phyloP scores from a whole-genome alignment of 305 asterid genomes.

The Solanum chacoense region DNA sequence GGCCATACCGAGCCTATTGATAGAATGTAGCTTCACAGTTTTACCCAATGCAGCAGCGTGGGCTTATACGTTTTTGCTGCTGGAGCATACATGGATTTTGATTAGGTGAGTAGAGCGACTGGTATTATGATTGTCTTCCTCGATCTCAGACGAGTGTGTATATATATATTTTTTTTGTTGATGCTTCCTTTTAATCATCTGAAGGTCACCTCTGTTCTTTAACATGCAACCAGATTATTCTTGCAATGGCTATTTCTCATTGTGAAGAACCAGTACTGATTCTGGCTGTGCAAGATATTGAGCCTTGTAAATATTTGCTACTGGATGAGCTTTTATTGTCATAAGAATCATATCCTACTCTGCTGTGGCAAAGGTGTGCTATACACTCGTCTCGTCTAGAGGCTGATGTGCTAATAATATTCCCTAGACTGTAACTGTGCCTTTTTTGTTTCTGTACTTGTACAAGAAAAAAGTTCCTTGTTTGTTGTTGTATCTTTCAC shows the following conservation, averaged over 20 bases:
- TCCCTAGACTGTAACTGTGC: neutral
- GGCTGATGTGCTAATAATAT: neutral
- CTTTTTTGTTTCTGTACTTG: neutral
- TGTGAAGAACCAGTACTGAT: neutral
- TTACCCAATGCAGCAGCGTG: neutral
- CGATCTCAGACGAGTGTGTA: conserved; percentile 12
- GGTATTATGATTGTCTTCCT: conserved; percentile 21
- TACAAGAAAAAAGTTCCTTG: neutral
- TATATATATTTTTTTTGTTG: neutral
- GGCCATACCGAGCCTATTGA: conserved; percentile 47
- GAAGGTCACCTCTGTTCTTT: conserved; percentile 11
- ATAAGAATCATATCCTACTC: neutral
- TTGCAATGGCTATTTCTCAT: neutral
- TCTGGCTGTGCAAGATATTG: neutral
- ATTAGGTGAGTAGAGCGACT: conserved; percentile 21
- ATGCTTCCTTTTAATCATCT: conserved; percentile 9
- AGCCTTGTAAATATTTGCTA: conserved; percentile 36
- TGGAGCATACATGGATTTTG: conserved; percentile 9
- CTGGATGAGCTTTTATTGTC: conserved; percentile 5
- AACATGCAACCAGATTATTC: conserved; percentile 16
- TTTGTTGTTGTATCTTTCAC: neutral
- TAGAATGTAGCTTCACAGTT: conserved; percentile 18
- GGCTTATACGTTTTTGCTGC: conserved; percentile 8
- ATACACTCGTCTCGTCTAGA: neutral
- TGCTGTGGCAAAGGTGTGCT: neutral